Evolutionary conservation across 2,329 filamentous ascomycete species (phyloP).

Genomic region (Neonectria sp.): DNA sequence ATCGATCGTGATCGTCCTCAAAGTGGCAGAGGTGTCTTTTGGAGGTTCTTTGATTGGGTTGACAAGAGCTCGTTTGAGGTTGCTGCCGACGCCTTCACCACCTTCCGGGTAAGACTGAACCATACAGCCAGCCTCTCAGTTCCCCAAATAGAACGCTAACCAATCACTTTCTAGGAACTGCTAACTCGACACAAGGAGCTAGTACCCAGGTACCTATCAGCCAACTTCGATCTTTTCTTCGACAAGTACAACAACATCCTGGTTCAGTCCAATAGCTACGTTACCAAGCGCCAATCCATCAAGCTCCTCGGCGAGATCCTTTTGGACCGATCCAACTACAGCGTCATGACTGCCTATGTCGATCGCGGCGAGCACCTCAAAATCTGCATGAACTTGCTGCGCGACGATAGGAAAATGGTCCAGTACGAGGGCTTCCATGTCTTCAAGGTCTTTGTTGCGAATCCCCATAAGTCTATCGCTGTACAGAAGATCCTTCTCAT

Average conservation of each 20-base stretch:
- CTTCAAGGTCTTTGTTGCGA: slow-evolving; percentile 99
- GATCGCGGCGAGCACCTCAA: slow-evolving; percentile 96
- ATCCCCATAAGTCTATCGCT: slow-evolving; percentile 96
- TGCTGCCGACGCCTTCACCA: slow-evolving; percentile 96
- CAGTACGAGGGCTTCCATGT: slow-evolving; percentile 99
- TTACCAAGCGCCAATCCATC: slow-evolving; percentile 98
- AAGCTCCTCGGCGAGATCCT: slow-evolving; percentile 96
- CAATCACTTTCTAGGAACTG: slow-evolving; percentile 75
- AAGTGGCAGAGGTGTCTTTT: slow-evolving; percentile 89
- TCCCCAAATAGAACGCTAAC: slow-evolving; percentile 25
- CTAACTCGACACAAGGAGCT: slow-evolving; percentile 94
- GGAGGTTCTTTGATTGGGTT: slow-evolving; percentile 98
- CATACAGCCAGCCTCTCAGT: neutral
- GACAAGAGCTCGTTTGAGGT: slow-evolving; percentile 97
- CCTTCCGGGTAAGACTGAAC: slow-evolving; percentile 80
- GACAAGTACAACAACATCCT: slow-evolving; percentile 88
- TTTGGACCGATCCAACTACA: slow-evolving; percentile 95
- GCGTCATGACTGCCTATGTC: slow-evolving; percentile 97
- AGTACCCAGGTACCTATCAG: slow-evolving; percentile 87
- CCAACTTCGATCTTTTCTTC: slow-evolving; percentile 96
- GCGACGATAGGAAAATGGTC: slow-evolving; percentile 98
- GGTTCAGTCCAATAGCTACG: slow-evolving; percentile 94
- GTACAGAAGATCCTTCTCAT: slow-evolving; percentile 97
- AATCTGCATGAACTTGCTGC: slow-evolving; percentile 96
- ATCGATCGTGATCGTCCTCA: slow-evolving; percentile 84